Evolutionary conservation across 495 filamentous ascomycete genomes (phyloP).

Genomic region (Penicillium coffeae): DNA sequence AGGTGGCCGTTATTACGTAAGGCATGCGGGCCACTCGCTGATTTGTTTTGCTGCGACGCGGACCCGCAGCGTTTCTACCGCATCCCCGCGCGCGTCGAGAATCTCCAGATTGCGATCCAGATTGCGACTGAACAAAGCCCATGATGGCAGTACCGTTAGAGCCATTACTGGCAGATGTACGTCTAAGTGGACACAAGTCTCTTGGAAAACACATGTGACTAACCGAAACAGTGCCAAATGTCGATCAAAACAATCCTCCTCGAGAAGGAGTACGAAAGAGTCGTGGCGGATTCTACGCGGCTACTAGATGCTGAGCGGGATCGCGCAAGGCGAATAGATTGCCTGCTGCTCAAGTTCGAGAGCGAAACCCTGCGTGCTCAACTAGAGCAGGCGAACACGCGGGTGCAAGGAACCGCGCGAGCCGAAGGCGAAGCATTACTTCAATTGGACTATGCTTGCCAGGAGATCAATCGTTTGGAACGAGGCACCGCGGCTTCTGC

Average conservation of each 20-base stretch:
- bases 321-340: constrained; percentile 60
- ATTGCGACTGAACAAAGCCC: neutral
- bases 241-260: constrained; percentile 46
- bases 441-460: constrained; percentile 54
- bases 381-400: constrained; percentile 52
- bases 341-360: constrained; percentile 67
- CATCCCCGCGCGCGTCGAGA: neutral
- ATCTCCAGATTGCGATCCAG: too few relatives aligned
- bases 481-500: constrained; percentile 52
- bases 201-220: too few relatives aligned
- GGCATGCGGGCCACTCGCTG: neutral
- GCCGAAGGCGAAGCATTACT: constrained; percentile 52
- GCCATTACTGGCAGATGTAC: constrained; percentile 18
- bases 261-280: constrained; percentile 64
- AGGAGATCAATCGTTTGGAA: constrained; percentile 54
- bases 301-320: constrained; percentile 65
- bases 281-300: constrained; percentile 52
- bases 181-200: too few relatives aligned
- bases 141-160: constrained; percentile 21
- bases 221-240: constrained; percentile 34
- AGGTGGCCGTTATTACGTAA: constrained; percentile 24
- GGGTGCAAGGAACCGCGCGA: constrained; percentile 43
- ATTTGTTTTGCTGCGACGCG: neutral
- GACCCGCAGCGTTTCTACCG: neutral
- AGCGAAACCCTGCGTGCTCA: constrained; percentile 60